These are phyloP conservation scores for Colletotrichum acutatum DNA, from an alignment of 2,329 filamentous ascomycete genomes.

Conservation along the genomic window DNA sequence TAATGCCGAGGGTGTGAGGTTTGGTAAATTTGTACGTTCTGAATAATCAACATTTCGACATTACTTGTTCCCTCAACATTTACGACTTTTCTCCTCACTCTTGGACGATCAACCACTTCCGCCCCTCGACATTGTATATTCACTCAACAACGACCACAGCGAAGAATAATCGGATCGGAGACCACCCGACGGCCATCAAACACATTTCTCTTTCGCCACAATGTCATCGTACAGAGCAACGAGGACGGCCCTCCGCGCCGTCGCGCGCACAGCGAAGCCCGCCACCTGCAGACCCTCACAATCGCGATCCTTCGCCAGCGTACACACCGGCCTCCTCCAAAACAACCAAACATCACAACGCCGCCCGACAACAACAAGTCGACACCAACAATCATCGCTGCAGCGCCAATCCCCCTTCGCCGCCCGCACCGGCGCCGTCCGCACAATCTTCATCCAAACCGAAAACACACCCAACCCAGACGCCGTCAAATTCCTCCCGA, in stretches of 20 bases:
- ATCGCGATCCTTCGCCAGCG: conserved; percentile 30
- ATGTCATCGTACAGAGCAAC: conserved; percentile 35
- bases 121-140: background rate
- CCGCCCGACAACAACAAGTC: too few relatives aligned
- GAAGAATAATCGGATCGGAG: background rate
- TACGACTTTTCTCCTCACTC: background rate
- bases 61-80: background rate
- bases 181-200: background rate
- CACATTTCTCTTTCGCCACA: background rate
- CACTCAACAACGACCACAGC: background rate
- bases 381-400: background rate
- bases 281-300: conserved; percentile 13
- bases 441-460: conserved; percentile 97
- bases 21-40: conserved; percentile 12
- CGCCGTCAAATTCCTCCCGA: conserved; percentile 95
- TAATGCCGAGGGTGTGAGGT: conserved; percentile 18
- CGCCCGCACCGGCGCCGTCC: conserved; percentile 52
- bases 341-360: conserved; percentile 10
- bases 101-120: background rate
- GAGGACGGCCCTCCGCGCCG: conserved; percentile 29
- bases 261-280: conserved; percentile 27
- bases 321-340: conserved; percentile 25
- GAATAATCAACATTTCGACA: conserved; percentile 3
- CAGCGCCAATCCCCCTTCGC: conserved; percentile 33
- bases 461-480: conserved; percentile 95